Conservation (phyloP, 2,329 filamentous ascomycete genomes). For the Xylaria sp. region DNA sequence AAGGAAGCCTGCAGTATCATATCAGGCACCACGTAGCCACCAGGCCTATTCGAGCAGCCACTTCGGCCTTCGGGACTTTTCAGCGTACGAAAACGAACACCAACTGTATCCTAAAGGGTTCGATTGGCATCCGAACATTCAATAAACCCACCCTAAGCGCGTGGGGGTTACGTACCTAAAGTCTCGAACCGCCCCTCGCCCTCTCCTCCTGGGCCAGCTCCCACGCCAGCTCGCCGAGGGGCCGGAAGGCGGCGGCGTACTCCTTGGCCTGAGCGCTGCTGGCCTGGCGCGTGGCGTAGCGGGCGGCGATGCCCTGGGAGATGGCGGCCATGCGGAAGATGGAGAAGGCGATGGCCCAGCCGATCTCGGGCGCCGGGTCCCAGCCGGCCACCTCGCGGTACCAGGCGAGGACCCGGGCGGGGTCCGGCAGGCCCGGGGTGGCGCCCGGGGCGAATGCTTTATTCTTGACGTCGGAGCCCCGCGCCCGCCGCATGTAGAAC, state of each 20-base stretch:
- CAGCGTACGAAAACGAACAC: neutral
- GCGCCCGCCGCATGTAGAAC: slow-evolving; percentile 43
- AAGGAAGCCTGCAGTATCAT: neutral
- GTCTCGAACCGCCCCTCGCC: neutral
- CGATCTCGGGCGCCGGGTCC: slow-evolving; percentile 59
- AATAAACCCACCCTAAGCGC: no score
- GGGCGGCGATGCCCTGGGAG: slow-evolving; percentile 87
- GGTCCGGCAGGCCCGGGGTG: slow-evolving; percentile 58
- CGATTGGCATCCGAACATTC: neutral
- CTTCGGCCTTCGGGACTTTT: neutral
- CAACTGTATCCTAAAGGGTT: neutral
- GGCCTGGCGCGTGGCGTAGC: slow-evolving; percentile 83
- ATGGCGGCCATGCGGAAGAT: slow-evolving; percentile 65
- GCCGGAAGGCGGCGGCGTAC: slow-evolving; percentile 69
- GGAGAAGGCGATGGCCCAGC: slow-evolving; percentile 65
- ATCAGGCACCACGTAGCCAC: no score
- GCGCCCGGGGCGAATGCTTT: slow-evolving; percentile 61
- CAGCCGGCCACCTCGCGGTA: slow-evolving; percentile 72
- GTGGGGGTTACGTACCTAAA: neutral
- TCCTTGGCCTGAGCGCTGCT: slow-evolving; percentile 80
- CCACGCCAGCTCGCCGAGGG: slow-evolving; percentile 81
- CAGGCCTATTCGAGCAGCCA: neutral
- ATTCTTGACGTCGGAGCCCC: slow-evolving; percentile 24
- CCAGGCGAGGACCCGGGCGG: slow-evolving; percentile 63
- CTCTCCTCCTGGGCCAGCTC: slow-evolving; percentile 57